These are phyloP conservation scores for Phytopythium mirpurense DNA, from an alignment of 352 stramenopile species.

Conservation along the genomic window DNA sequence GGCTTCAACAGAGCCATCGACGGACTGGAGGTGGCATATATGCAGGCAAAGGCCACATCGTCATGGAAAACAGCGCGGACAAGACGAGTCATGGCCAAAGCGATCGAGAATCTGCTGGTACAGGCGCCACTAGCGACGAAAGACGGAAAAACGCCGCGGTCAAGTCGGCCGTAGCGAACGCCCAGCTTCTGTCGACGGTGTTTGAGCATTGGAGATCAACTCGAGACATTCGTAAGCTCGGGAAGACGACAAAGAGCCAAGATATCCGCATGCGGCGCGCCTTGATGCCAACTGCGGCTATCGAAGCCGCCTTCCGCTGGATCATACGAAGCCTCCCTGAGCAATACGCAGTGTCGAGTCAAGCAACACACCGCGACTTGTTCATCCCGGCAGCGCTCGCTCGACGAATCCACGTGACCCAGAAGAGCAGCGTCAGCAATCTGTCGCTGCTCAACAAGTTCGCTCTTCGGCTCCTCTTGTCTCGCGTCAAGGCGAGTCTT, in stretches of 20 bases:
- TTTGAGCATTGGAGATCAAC: slow-evolving; percentile 47
- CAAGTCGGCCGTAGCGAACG: neutral
- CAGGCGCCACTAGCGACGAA: neutral
- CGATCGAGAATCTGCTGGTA: too few relatives aligned
- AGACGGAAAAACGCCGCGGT: too few relatives aligned
- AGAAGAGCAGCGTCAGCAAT: slow-evolving; percentile 1
- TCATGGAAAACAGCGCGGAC: neutral
- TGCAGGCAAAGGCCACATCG: neutral
- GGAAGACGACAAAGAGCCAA: slow-evolving; percentile 17
- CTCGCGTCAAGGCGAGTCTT: slow-evolving; percentile 13
- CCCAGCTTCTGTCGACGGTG: slow-evolving; percentile 25
- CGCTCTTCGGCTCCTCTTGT: slow-evolving; percentile 10
- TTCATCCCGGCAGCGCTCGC: slow-evolving; percentile 5
- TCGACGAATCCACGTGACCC: slow-evolving; percentile 1
- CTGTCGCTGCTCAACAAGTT: slow-evolving; percentile 16
- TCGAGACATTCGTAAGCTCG: slow-evolving; percentile 24
- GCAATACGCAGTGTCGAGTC: slow-evolving; percentile 16
- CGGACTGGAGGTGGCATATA: neutral
- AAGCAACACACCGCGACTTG: slow-evolving; percentile 26
- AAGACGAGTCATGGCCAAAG: too few relatives aligned
- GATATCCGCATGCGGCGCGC: slow-evolving; percentile 17
- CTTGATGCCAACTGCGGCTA: slow-evolving; percentile 8
- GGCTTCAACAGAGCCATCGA: neutral
- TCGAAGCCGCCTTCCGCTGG: slow-evolving; percentile 40
- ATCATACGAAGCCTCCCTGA: slow-evolving; percentile 28